Conservation (phyloP, 371 early-diverging fungal genomes). For the Parasitella parasitica region DNA sequence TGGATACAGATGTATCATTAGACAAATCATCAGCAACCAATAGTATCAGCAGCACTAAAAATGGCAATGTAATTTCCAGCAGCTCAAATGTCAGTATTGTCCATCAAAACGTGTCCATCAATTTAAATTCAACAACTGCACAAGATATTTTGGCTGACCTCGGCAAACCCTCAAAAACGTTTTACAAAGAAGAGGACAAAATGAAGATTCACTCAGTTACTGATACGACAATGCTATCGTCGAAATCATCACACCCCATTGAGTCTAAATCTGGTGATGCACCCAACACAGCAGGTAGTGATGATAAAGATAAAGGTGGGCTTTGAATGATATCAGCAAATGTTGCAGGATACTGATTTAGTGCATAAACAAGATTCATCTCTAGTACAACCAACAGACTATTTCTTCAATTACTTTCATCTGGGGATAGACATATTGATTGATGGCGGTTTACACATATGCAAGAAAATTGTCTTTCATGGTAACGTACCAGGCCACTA, state of each 20-base stretch:
- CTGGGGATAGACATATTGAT: conserved; percentile 75
- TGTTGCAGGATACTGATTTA: neutral
- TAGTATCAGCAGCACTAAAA: neutral
- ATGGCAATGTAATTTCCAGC: neutral
- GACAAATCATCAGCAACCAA: neutral
- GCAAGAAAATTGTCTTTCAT: conserved; percentile 75
- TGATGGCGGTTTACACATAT: conserved; percentile 66
- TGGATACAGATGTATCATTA: conserved; percentile 17
- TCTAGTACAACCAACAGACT: conserved; percentile 50
- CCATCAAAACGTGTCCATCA: conserved; percentile 33
- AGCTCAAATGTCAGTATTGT: conserved; percentile 16
- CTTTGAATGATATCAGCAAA: neutral
- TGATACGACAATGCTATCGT: conserved; percentile 16
- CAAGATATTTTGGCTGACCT: conserved; percentile 75
- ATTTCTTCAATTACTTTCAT: conserved; percentile 72
- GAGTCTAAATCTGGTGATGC: conserved; percentile 14
- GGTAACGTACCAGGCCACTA: conserved; percentile 75
- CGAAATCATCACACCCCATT: conserved; percentile 6
- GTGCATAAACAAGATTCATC: conserved; percentile 3
- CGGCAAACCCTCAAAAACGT: conserved; percentile 62
- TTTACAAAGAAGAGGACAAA: conserved; percentile 72
- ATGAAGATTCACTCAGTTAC: conserved; percentile 67
- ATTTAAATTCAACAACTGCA: conserved; percentile 48
- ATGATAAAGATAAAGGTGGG: conserved; percentile 38
- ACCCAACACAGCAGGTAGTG: conserved; percentile 3